Base-by-base conservation (phyloP, 495 filamentous ascomycete genomes). In the Penicillium paxilli region DNA sequence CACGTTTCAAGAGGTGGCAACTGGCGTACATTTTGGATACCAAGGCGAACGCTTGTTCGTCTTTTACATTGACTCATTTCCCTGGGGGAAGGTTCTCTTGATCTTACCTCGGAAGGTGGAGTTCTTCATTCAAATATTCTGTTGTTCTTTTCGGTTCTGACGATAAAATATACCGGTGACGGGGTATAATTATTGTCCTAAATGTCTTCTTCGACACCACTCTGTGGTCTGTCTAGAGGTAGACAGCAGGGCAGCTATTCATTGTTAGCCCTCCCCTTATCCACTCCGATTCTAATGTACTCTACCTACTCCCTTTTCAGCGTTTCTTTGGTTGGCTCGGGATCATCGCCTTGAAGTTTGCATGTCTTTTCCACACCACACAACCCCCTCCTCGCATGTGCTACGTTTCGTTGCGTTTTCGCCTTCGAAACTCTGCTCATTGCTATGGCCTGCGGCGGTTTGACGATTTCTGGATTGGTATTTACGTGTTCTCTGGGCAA, bases 1-100 rank as follows among this genome's bases (percentile, higher is more conserved):
- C 59, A 59, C 51, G 48, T 65, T 51, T 64, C 54, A 69, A 66
- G 64, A 67, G 60, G 58, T 47, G 59, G 53, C 58, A 65, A 62
- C 67, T 50, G 69, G 68, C 72, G 69, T 65, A 74, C 54, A 53
- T 66, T 64, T n/a, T 54, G 63, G 67, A 66, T 65, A 66, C 57
- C 54, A 62, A 51, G 68, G 59, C 64, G 53, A 62, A 57, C 51
- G 48, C 57, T 42, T 52, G 49, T 55, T 14, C 37, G 25, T 32
- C 38, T 24, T 28, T 40, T 52, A 26, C 57, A 53, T 62, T 62
- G 55, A 58, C 56, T 53, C 51, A 48, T 63, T 54, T 63, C 41
- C 55, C 40, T 10, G n/a, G 30, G 11, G 8, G n/a, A n/a, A 19
- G 35, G 17, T 38, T 6, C 16, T 17, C 5, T n/a, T 38, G 14